Evolutionary conservation across 2,329 filamentous ascomycete species (phyloP).

Genomic region (Eutypella sp.): DNA sequence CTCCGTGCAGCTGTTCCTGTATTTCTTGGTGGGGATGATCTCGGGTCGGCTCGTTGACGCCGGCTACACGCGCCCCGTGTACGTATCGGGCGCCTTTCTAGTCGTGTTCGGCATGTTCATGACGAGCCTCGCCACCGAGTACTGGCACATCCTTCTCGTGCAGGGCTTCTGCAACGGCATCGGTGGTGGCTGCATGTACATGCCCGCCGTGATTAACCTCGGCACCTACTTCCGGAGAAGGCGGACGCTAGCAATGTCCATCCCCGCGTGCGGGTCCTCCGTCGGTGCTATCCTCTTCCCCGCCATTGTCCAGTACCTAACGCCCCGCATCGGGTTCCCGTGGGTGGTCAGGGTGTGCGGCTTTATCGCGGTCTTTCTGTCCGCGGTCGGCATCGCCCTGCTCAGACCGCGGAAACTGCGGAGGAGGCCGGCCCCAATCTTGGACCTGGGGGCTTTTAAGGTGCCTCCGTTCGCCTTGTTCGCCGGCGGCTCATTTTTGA

Average conservation of each 20-base stretch:
- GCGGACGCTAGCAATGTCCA: constrained; percentile 16
- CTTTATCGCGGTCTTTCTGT: too few species aligned
- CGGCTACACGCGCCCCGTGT: constrained; percentile 11
- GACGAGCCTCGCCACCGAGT: constrained; percentile 25
- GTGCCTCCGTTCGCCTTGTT: too few species aligned
- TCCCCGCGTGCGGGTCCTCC: constrained; percentile 15
- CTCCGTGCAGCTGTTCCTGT: constrained; percentile 33
- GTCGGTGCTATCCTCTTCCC: constrained; percentile 23
- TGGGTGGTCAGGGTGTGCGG: constrained; percentile 14
- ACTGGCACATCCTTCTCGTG: constrained; percentile 33
- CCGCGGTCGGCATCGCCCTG: too few species aligned
- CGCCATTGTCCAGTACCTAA: constrained; percentile 12
- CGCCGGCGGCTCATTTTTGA: too few species aligned
- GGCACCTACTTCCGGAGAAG: constrained; percentile 20
- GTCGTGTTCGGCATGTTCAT: constrained; percentile 30
- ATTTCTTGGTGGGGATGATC: constrained; percentile 24
- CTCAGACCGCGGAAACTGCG: too few species aligned
- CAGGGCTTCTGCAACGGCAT: constrained; percentile 34
- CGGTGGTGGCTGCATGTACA: constrained; percentile 31
- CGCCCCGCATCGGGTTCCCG: constrained; percentile 11
- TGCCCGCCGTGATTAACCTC: constrained; percentile 23
- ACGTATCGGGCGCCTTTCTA: constrained; percentile 25
- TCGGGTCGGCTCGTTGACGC: constrained; percentile 29
- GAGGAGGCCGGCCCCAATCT: too few species aligned
- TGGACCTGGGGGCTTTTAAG: too few species aligned